These are phyloP conservation scores for Scleroderma citrinum DNA, from an alignment of 768 basidiomycete genomes.

Conservation along the genomic window DNA sequence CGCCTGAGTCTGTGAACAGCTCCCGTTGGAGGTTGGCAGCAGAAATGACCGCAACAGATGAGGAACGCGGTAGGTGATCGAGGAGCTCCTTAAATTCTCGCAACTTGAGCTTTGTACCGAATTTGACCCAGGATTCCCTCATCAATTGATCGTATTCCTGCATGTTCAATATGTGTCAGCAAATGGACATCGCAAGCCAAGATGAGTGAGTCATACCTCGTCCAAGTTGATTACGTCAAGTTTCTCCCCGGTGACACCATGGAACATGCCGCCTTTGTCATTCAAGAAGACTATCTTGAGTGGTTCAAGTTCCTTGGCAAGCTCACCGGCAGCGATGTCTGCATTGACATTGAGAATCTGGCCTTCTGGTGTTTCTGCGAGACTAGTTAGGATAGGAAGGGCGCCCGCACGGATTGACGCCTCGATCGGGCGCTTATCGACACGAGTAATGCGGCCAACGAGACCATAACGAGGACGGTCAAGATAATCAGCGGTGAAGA, in stretches of 20 bases:
- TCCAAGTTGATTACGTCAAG: slow-evolving; percentile 95
- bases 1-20: slow-evolving; percentile 96
- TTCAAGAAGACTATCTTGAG: slow-evolving; percentile 98
- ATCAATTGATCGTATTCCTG: slow-evolving; percentile 94
- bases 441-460: slow-evolving; percentile 90
- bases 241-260: slow-evolving; percentile 96
- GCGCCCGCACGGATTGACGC: slow-evolving; percentile 95
- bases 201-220: slow-evolving; percentile 48
- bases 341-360: slow-evolving; percentile 99
- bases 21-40: slow-evolving; percentile 91
- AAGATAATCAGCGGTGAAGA: slow-evolving; percentile 96
- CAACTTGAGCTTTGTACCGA: slow-evolving; percentile 96
- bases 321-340: slow-evolving; percentile 95
- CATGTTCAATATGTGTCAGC: neutral
- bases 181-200: neutral
- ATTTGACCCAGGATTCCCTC: slow-evolving; percentile 99
- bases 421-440: slow-evolving; percentile 96
- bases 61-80: slow-evolving; percentile 95
- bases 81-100: slow-evolving; percentile 99
- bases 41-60: slow-evolving; percentile 97
- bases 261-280: slow-evolving; percentile 97
- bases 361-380: slow-evolving; percentile 94
- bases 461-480: slow-evolving; percentile 92
- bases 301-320: slow-evolving; percentile 96
- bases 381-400: slow-evolving; percentile 89